Conservation (phyloP, 2,329 filamentous ascomycete species). For the Fusarium chlamydosporum region DNA sequence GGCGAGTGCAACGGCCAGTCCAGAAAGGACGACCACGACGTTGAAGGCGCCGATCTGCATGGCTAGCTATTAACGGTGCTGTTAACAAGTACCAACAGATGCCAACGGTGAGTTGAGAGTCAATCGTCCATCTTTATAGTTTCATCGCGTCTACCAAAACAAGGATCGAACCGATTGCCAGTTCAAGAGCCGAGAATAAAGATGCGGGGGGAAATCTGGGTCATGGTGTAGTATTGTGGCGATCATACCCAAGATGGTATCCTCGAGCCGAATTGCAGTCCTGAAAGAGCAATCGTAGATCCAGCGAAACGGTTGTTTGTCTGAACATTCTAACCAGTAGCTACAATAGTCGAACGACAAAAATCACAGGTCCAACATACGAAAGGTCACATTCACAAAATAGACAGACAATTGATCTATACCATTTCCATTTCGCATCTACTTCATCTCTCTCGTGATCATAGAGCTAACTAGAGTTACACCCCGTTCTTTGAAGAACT, state of each 20-base stretch:
- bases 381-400: background rate
- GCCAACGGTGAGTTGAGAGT: background rate
- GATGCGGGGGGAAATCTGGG: constrained; percentile 6
- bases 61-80: background rate
- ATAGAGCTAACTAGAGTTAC: constrained; percentile 61
- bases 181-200: constrained; percentile 2
- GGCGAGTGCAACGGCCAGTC: constrained; percentile 4
- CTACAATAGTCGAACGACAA: no score
- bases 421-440: constrained; percentile 56
- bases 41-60: background rate
- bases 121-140: background rate
- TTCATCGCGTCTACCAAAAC: background rate
- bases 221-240: background rate
- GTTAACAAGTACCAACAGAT: background rate
- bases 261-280: background rate
- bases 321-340: no score
- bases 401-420: constrained; percentile 42
- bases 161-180: constrained; percentile 2
- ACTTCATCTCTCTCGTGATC: constrained; percentile 60
- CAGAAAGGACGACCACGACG: constrained; percentile 1
- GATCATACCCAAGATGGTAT: constrained; percentile 1
- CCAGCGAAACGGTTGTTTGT: no score
- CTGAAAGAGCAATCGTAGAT: background rate
- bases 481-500: constrained; percentile 50
- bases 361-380: background rate